Evolutionary conservation across 768 basidiomycete genomes (phyloP).

Genomic region (Suillus spraguei): DNA sequence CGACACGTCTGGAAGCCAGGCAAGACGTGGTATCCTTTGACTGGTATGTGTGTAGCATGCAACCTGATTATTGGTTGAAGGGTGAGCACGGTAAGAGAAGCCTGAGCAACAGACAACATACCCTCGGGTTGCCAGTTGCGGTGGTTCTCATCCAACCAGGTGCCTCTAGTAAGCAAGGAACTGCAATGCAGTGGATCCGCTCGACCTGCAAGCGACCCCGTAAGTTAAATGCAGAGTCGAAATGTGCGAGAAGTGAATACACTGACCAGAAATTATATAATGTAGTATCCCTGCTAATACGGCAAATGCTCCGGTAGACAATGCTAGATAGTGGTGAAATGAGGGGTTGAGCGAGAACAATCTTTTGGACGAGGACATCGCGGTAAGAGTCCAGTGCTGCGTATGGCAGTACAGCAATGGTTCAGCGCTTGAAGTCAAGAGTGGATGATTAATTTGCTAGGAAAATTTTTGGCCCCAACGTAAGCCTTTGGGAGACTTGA

Average conservation of each 20-base stretch:
- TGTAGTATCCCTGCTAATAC: slow-evolving; percentile 47
- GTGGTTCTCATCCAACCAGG: slow-evolving; percentile 71
- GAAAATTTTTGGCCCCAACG: neutral
- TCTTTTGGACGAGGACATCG: slow-evolving; percentile 30
- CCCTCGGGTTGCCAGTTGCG: slow-evolving; percentile 90
- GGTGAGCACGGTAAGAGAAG: slow-evolving; percentile 14
- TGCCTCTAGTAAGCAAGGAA: slow-evolving; percentile 68
- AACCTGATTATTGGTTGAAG: slow-evolving; percentile 52
- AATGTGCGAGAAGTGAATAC: slow-evolving; percentile 3
- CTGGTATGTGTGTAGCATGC: slow-evolving; percentile 74
- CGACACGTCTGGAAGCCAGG: slow-evolving; percentile 56
- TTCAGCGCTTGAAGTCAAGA: slow-evolving; percentile 1
- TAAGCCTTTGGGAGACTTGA: neutral
- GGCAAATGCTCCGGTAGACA: slow-evolving; percentile 40
- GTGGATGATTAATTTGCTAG: neutral
- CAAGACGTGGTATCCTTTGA: slow-evolving; percentile 56
- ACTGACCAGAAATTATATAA: slow-evolving; percentile 47
- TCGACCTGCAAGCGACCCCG: slow-evolving; percentile 49
- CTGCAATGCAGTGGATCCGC: slow-evolving; percentile 74
- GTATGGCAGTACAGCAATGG: neutral
- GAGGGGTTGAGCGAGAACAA: slow-evolving; percentile 42
- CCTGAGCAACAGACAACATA: slow-evolving; percentile 25
- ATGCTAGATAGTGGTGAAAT: slow-evolving; percentile 54
- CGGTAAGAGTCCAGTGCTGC: slow-evolving; percentile 6
- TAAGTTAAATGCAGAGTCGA: neutral